phyloP scores from a whole-genome alignment of 108 stramenopile species.

The Skeletonema costatum region DNA sequence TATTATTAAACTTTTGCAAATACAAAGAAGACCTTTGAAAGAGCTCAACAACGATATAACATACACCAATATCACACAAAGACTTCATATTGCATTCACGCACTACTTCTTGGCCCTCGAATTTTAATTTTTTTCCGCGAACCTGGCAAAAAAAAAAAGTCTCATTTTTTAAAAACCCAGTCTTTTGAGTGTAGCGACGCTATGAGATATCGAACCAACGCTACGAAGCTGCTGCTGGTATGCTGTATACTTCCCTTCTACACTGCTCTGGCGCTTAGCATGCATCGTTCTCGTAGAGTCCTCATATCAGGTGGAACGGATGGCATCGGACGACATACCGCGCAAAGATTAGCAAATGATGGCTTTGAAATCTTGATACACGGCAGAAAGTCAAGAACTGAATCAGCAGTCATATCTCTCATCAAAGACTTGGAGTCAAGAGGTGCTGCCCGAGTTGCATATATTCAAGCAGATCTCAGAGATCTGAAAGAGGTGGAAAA shows the following conservation, averaged over 20 bases:
- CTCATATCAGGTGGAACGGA: constrained; percentile 50
- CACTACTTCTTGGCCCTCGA: too few species aligned
- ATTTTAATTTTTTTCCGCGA: too few species aligned
- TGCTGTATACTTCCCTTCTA: neutral
- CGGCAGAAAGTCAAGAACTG: constrained; percentile 21
- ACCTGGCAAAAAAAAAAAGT: too few species aligned
- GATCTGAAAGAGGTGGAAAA: constrained; percentile 35
- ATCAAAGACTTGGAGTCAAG: constrained; percentile 21
- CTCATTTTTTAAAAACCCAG: too few species aligned
- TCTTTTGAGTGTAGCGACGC: too few species aligned
- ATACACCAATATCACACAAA: too few species aligned
- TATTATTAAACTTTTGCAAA: too few species aligned
- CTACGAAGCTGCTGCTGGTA: neutral
- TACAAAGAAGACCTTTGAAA: too few species aligned
- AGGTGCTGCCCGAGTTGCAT: constrained; percentile 35
- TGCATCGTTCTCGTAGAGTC: constrained; percentile 28
- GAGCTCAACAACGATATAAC: too few species aligned
- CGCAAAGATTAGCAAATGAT: constrained; percentile 33
- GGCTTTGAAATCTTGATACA: constrained; percentile 34
- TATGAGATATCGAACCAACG: too few species aligned
- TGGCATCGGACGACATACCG: constrained; percentile 45
- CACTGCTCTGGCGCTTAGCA: neutral
- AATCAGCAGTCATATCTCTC: constrained; percentile 20
- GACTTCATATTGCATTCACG: too few species aligned
- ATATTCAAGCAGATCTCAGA: constrained; percentile 47